These are phyloP conservation scores for Russula earlei DNA, from an alignment of 768 basidiomycete species.

Conservation along the genomic window DNA sequence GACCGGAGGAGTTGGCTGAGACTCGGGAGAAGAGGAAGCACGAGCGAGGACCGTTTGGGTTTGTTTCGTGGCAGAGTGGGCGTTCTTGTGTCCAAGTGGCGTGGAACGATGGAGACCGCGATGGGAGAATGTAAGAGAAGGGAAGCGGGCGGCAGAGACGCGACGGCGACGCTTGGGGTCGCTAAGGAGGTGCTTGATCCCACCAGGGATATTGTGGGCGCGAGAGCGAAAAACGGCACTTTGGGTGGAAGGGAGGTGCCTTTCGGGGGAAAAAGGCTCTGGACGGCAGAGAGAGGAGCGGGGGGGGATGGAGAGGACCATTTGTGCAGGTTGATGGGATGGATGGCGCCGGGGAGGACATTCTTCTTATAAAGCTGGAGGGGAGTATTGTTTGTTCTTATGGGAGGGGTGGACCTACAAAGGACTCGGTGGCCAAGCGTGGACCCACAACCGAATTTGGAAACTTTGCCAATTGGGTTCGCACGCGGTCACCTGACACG, in stretches of 20 bases:
- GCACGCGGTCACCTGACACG: slow-evolving; percentile 8
- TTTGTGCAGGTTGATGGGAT: background rate
- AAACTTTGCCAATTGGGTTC: background rate
- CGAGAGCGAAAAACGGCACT: slow-evolving; percentile 1
- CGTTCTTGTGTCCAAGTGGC: background rate
- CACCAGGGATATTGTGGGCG: slow-evolving; percentile 13
- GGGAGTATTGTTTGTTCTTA: background rate
- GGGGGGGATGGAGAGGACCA: slow-evolving; percentile 12
- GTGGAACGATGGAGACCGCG: background rate
- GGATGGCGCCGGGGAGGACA: background rate
- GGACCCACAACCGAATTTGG: slow-evolving; percentile 2
- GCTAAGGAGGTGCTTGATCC: slow-evolving; percentile 13
- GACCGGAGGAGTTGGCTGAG: background rate
- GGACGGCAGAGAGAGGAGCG: background rate
- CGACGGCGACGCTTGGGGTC: slow-evolving; percentile 9
- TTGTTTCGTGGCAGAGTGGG: background rate
- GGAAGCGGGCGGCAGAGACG: background rate
- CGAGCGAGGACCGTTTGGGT: background rate
- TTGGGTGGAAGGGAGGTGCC: background rate
- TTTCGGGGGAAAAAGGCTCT: background rate
- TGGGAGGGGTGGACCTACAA: slow-evolving; percentile 7
- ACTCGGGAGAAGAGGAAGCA: background rate
- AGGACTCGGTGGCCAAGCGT: background rate
- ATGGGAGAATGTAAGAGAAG: background rate
- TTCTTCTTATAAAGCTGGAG: background rate